phyloP scores from a whole-genome alignment of 768 basidiomycete genomes.

The Cystobasidium onofrii region DNA sequence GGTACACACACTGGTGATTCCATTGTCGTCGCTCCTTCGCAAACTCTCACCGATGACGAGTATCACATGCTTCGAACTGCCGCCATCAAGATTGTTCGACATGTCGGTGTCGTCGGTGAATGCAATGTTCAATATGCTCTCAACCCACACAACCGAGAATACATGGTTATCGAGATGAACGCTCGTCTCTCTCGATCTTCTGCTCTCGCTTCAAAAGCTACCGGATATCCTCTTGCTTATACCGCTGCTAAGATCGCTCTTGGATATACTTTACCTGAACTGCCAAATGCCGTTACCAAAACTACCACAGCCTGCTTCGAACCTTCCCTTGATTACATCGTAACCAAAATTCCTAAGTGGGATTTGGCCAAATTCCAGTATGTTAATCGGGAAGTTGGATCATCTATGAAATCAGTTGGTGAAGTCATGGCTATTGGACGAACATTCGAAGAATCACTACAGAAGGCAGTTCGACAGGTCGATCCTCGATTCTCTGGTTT shows the following conservation, averaged over 20 bases:
- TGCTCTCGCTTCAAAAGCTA: slow-evolving; percentile 96
- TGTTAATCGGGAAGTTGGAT: slow-evolving; percentile 88
- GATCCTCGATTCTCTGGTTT: slow-evolving; percentile 96
- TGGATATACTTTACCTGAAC: slow-evolving; percentile 90
- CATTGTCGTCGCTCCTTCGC: slow-evolving; percentile 96
- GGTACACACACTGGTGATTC: slow-evolving; percentile 99
- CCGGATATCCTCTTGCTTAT: slow-evolving; percentile 96
- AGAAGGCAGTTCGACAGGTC: slow-evolving; percentile 95
- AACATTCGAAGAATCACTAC: slow-evolving; percentile 95
- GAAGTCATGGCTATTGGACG: slow-evolving; percentile 99
- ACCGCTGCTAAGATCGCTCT: slow-evolving; percentile 98
- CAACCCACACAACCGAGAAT: slow-evolving; percentile 83
- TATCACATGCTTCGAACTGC: slow-evolving; percentile 99
- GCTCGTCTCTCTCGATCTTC: slow-evolving; percentile 48
- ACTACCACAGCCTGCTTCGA: slow-evolving; percentile 99
- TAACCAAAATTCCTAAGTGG: slow-evolving; percentile 99
- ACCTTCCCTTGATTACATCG: slow-evolving; percentile 96
- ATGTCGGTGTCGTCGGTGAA: slow-evolving; percentile 68
- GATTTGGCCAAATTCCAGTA: slow-evolving; percentile 95
- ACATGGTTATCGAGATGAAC: slow-evolving; percentile 77
- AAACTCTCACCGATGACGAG: slow-evolving; percentile 73
- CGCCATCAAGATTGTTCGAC: slow-evolving; percentile 84
- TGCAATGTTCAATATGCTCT: slow-evolving; percentile 98
- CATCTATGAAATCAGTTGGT: slow-evolving; percentile 97
- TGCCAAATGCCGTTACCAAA: slow-evolving; percentile 98